Conservation (phyloP, 805 yeast species). For the Candida boidinii region DNA sequence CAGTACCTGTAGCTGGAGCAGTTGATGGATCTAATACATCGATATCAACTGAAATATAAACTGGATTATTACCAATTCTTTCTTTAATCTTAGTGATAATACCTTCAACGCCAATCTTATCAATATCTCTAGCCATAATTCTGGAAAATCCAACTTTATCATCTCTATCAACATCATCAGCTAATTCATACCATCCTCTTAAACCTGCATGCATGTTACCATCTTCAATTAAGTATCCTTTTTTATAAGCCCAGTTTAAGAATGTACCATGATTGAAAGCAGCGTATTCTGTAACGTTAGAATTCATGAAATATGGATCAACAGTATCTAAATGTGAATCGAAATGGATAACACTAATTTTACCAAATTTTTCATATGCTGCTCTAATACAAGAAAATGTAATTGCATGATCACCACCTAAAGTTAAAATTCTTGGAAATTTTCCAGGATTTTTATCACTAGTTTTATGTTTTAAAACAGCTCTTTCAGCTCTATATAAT, state of each 20-base stretch:
- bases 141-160: slow-evolving; percentile 29
- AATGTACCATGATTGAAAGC: slow-evolving; percentile 53
- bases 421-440: slow-evolving; percentile 35
- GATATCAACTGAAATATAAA: slow-evolving; percentile 37
- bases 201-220: slow-evolving; percentile 50
- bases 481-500: slow-evolving; percentile 39
- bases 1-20: slow-evolving; percentile 78
- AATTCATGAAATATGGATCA: slow-evolving; percentile 53
- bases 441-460: slow-evolving; percentile 12
- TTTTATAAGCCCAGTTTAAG: slow-evolving; percentile 56
- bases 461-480: slow-evolving; percentile 29
- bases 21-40: slow-evolving; percentile 64
- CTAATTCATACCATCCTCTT: slow-evolving; percentile 45
- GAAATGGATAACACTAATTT: slow-evolving; percentile 48
- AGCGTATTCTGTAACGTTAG: slow-evolving; percentile 50
- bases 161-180: slow-evolving; percentile 33
- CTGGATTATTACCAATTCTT: slow-evolving; percentile 28
- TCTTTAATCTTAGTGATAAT: slow-evolving; percentile 26
- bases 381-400: slow-evolving; percentile 43
- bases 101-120: slow-evolving; percentile 28
- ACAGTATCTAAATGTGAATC: slow-evolving; percentile 68
- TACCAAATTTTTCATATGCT: slow-evolving; percentile 40
- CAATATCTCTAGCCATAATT: slow-evolving; percentile 36
- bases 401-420: slow-evolving; percentile 59
- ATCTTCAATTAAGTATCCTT: slow-evolving; percentile 40